phyloP scores from a whole-genome alignment of 2,329 filamentous ascomycete genomes.

The Alternaria infectoria region DNA sequence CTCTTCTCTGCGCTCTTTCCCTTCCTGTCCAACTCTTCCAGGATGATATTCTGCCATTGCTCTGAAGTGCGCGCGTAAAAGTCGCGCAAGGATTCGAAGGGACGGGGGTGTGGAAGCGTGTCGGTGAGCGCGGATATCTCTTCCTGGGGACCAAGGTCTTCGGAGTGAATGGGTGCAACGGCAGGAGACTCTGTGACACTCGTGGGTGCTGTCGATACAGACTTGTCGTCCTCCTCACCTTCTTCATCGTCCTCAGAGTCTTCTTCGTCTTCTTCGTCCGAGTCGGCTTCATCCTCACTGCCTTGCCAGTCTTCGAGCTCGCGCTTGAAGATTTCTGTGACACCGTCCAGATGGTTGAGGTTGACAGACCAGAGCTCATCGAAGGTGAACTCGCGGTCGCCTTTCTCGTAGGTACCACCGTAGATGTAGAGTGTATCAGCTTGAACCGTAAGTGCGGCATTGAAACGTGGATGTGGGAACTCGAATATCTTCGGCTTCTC shows the following conservation, averaged over 20 bases:
- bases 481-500: conserved; percentile 72
- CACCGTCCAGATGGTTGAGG: conserved; percentile 92
- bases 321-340: conserved; percentile 86
- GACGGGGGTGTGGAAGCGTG: conserved; percentile 74
- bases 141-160: conserved; percentile 55
- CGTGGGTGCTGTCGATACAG: conserved; percentile 61
- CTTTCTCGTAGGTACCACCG: conserved; percentile 93
- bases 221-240: conserved; percentile 61
- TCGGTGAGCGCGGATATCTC: conserved; percentile 67
- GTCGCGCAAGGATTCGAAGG: conserved; percentile 88
- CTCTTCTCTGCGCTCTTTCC: conserved; percentile 66
- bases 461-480: conserved; percentile 89
- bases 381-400: conserved; percentile 92
- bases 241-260: conserved; percentile 51
- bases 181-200: conserved; percentile 37
- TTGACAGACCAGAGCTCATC: conserved; percentile 94
- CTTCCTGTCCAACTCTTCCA: conserved; percentile 73
- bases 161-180: conserved; percentile 37
- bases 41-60: conserved; percentile 87
- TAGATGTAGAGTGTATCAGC: conserved; percentile 93
- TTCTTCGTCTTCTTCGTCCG: conserved; percentile 57
- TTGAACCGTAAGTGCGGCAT: conserved; percentile 87
- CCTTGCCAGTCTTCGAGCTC: conserved; percentile 85
- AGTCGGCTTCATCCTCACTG: conserved; percentile 53
- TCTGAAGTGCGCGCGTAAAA: conserved; percentile 89